Percentiles rank a stretch among this genome's conserved stretches.
These are phyloP conservation scores for Petrea volubilis DNA, from an alignment of 257 asterid species.

Conservation along the genomic window DNA sequence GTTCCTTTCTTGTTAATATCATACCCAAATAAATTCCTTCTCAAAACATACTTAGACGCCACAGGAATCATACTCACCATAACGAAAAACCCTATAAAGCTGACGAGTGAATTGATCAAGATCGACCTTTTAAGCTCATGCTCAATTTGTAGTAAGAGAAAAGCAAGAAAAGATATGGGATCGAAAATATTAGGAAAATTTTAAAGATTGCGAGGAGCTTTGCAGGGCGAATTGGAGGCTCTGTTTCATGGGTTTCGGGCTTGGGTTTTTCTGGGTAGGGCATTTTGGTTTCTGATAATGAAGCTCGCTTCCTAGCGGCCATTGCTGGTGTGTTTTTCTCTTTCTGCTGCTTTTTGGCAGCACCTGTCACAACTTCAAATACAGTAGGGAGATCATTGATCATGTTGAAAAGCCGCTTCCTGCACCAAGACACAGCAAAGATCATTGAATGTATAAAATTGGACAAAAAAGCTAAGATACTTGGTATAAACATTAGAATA, in stretches of 20 bases:
- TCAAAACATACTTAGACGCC: conserved; percentile 58
- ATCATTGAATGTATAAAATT: conserved; percentile 4
- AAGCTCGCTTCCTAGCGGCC: conserved; percentile 57
- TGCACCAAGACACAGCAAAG: conserved; percentile 32
- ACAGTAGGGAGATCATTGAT: conserved; percentile 77
- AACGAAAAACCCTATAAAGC: conserved; percentile 50
- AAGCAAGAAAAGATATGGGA: conserved; percentile 60
- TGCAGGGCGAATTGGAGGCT: conserved; percentile 54
- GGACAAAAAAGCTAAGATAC: background rate
- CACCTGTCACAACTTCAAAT: conserved; percentile 74
- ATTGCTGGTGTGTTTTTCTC: conserved; percentile 31
- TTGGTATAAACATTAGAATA: background rate
- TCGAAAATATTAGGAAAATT: conserved; percentile 40
- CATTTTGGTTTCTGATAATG: conserved; percentile 24
- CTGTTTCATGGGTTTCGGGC: conserved; percentile 32
- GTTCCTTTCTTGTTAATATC: conserved; percentile 82
- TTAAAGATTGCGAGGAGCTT: conserved; percentile 42
- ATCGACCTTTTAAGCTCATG: conserved; percentile 56
- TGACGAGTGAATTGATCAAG: conserved; percentile 45
- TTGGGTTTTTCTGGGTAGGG: conserved; percentile 27
- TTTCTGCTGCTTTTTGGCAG: conserved; percentile 49
- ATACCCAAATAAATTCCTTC: conserved; percentile 71
- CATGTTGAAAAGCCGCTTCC: conserved; percentile 79
- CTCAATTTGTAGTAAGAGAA: conserved; percentile 50
- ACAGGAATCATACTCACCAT: conserved; percentile 68